A percentile compares a stretch with the other conserved stretches of the same genome.
Conservation (phyloP, 768 basidiomycete species). For the Macrocybe gigantea region DNA sequence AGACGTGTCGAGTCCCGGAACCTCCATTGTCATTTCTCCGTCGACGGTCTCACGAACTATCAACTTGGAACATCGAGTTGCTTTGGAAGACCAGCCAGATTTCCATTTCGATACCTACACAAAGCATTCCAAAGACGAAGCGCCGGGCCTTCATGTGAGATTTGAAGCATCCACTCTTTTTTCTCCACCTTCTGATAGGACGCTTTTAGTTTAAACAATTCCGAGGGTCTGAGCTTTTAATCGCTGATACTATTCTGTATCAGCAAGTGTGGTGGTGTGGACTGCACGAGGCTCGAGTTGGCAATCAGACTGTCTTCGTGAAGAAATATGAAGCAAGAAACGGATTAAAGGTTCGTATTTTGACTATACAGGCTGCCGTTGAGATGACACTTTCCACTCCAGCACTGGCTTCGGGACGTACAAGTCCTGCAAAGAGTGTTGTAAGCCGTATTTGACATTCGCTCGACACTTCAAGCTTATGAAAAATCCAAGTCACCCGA, state of each 20-base stretch:
- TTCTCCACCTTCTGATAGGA: not conserved
- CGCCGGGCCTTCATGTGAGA: not conserved
- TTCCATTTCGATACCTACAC: conserved; percentile 3
- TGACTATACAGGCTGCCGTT: too few species aligned
- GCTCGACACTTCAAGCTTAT: not conserved
- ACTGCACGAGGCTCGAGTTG: conserved; percentile 1
- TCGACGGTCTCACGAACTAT: not conserved
- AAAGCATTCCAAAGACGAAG: not conserved
- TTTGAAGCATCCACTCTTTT: too few species aligned
- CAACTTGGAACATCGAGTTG: conserved; percentile 4
- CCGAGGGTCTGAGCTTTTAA: conserved; percentile 4
- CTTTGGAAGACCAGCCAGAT: conserved; percentile 5
- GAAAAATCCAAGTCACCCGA: conserved; percentile 6
- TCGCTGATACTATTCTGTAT: not conserved
- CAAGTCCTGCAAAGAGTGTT: conserved; percentile 4
- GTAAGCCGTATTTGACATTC: not conserved
- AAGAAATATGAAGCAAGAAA: conserved; percentile 3
- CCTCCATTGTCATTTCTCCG: not conserved
- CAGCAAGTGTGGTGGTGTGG: conserved; percentile 6
- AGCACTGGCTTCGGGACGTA: conserved; percentile 7
- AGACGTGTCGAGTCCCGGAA: not conserved
- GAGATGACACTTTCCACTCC: not conserved
- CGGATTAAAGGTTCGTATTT: too few species aligned
- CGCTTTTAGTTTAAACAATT: conserved; percentile 5
- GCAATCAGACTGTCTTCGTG: conserved; percentile 3